Conservation (phyloP, 805 yeast genomes). For the Ogataea trehalophila region DNA sequence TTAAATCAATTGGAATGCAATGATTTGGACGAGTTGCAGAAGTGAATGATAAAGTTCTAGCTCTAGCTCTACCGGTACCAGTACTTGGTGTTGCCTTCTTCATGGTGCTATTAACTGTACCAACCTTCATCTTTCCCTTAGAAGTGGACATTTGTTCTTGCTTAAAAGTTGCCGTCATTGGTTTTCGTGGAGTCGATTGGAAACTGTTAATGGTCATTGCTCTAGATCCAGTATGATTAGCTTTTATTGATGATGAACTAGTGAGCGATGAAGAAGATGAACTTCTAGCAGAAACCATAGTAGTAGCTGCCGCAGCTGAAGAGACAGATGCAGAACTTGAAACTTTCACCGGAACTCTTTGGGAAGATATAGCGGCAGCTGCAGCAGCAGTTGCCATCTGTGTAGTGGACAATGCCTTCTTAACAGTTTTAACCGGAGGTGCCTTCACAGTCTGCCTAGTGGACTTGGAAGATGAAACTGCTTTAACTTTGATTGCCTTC, state of each 20-base stretch:
- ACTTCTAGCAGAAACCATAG: conserved; percentile 10
- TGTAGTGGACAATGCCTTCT: conserved; percentile 17
- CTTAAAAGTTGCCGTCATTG: not conserved
- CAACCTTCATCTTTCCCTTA: not conserved
- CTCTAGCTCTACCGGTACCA: conserved; percentile 1
- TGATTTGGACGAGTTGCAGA: not conserved
- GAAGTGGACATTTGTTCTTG: not conserved
- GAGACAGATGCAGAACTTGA: conserved; percentile 13
- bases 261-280: not conserved
- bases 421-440: conserved; percentile 1
- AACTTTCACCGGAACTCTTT: conserved; percentile 12
- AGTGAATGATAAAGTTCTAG: conserved; percentile 7
- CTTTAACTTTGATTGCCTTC: not conserved
- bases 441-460: not conserved
- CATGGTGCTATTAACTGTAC: not conserved
- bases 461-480: not conserved
- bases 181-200: not conserved
- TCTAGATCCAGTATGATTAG: not conserved
- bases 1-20: conserved; percentile 1
- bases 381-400: conserved; percentile 30
- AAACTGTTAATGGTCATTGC: not conserved
- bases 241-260: not conserved
- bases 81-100: not conserved
- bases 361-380: conserved; percentile 23
- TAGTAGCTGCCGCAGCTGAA: conserved; percentile 21